These are phyloP conservation scores for Arthrinium puccinioides DNA, from an alignment of 2,329 filamentous ascomycete species.

Conservation along the genomic window DNA sequence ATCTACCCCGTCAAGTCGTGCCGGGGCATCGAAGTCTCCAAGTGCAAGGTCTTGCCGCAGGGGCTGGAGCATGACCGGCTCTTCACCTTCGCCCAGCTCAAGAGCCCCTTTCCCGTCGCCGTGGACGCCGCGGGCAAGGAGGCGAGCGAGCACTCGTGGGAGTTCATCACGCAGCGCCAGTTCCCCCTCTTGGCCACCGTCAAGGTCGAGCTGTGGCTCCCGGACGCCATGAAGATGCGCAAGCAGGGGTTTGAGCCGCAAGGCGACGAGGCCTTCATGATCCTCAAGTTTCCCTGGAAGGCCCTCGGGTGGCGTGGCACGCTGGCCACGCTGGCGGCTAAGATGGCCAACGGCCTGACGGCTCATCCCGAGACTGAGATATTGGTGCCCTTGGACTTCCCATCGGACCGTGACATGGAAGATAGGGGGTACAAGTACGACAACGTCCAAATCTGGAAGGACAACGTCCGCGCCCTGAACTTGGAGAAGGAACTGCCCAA, in stretches of 20 bases:
- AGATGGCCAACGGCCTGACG: conserved; percentile 39
- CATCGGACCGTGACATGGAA: conserved; percentile 48
- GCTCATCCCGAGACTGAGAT: conserved; percentile 56
- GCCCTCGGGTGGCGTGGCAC: conserved; percentile 40
- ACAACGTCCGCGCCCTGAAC: conserved; percentile 47
- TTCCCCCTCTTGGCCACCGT: conserved; percentile 67
- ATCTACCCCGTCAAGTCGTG: conserved; percentile 84
- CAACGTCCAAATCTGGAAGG: conserved; percentile 59
- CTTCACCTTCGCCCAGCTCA: conserved; percentile 71
- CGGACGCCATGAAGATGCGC: conserved; percentile 50
- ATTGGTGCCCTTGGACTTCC: conserved; percentile 57
- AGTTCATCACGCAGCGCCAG: conserved; percentile 63
- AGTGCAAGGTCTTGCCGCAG: conserved; percentile 55
- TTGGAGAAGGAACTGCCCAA: conserved; percentile 50
- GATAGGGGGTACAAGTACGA: conserved; percentile 52
- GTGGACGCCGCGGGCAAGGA: conserved; percentile 26
- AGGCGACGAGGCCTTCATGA: conserved; percentile 48
- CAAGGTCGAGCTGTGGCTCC: conserved; percentile 60
- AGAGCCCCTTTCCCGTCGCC: conserved; percentile 36
- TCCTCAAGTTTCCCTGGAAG: conserved; percentile 60
- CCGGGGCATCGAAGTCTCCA: conserved; percentile 63
- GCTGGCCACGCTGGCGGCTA: conserved; percentile 38
- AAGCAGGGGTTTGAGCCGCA: conserved; percentile 41
- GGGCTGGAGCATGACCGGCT: conserved; percentile 76
- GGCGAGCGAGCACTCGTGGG: conserved; percentile 48